phyloP scores from a whole-genome alignment of 495 filamentous ascomycete species.

The Peziza echinospora region DNA sequence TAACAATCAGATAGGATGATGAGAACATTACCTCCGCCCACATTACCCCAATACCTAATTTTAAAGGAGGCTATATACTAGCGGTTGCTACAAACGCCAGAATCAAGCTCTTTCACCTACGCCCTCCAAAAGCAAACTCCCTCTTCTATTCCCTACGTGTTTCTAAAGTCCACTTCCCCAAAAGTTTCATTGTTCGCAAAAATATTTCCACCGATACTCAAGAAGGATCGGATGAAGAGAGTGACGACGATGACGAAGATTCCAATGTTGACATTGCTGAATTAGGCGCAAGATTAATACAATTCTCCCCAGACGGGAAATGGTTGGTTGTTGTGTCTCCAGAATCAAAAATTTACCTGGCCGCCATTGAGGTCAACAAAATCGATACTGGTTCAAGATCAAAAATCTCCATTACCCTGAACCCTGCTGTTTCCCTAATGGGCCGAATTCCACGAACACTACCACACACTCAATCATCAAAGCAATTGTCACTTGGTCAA shows the following conservation, averaged over 20 bases:
- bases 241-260: constrained; percentile 9
- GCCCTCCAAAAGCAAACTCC: constrained; percentile 23
- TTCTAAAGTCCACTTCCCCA: constrained; percentile 40
- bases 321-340: constrained; percentile 73
- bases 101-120: constrained; percentile 57
- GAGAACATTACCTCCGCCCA: constrained; percentile 69
- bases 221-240: constrained; percentile 3
- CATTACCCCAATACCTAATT: constrained; percentile 26
- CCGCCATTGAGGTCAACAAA: constrained; percentile 41
- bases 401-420: constrained; percentile 29
- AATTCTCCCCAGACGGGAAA: constrained; percentile 51
- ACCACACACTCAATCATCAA: constrained; percentile 11
- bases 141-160: constrained; percentile 35
- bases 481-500: neutral
- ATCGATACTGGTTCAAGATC: constrained; percentile 31
- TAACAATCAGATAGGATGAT: constrained; percentile 28
- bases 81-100: constrained; percentile 54
- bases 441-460: constrained; percentile 26
- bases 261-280: constrained; percentile 18
- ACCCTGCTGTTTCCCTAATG: constrained; percentile 22
- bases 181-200: constrained; percentile 20
- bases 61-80: constrained; percentile 45
- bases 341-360: constrained; percentile 93
- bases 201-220: neutral
- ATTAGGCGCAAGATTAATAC: constrained; percentile 49